phyloP scores from a whole-genome alignment of 2,329 filamentous ascomycete species.

The Acrodontium crateriforme region DNA sequence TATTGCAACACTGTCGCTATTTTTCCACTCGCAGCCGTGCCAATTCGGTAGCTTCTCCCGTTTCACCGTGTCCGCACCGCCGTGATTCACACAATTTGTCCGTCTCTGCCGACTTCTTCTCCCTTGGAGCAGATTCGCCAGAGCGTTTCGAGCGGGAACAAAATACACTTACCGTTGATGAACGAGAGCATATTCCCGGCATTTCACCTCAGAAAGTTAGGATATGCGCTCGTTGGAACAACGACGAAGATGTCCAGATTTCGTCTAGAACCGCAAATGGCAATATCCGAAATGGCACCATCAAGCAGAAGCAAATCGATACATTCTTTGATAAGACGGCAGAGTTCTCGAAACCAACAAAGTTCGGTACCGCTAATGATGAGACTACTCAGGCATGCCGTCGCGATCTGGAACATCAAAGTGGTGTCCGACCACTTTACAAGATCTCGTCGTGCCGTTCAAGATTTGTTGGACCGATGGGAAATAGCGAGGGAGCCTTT shows the following conservation, averaged over 20 bases:
- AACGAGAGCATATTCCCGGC: conserved; percentile 19
- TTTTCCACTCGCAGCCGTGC: conserved; percentile 18
- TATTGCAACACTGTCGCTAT: conserved; percentile 36
- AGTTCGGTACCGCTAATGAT: conserved; percentile 10
- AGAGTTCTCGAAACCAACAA: conserved; percentile 12
- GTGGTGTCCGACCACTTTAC: conserved; percentile 33
- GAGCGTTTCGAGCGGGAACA: conserved; percentile 33
- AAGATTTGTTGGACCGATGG: conserved; percentile 35
- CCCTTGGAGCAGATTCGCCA: conserved; percentile 34
- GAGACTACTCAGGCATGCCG: conserved; percentile 18
- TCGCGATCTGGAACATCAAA: conserved; percentile 32
- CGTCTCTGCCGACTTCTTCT: conserved; percentile 24
- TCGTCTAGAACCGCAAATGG: conserved; percentile 10
- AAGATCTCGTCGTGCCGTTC: conserved; percentile 32
- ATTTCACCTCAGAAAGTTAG: conserved; percentile 17
- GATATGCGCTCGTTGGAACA: conserved; percentile 16
- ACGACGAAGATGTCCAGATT: conserved; percentile 16
- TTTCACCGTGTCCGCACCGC: conserved; percentile 10
- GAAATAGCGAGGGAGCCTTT: conserved; percentile 27
- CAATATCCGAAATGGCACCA: conserved; percentile 17
- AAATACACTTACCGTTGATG: conserved; percentile 30
- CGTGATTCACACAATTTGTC: conserved; percentile 14
- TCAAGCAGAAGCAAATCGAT: conserved; percentile 29
- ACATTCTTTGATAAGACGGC: conserved; percentile 24
- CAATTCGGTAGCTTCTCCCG: conserved; percentile 12